These are phyloP conservation scores for Exophiala sideris DNA, from an alignment of 2,329 filamentous ascomycete genomes.

Conservation along the genomic window DNA sequence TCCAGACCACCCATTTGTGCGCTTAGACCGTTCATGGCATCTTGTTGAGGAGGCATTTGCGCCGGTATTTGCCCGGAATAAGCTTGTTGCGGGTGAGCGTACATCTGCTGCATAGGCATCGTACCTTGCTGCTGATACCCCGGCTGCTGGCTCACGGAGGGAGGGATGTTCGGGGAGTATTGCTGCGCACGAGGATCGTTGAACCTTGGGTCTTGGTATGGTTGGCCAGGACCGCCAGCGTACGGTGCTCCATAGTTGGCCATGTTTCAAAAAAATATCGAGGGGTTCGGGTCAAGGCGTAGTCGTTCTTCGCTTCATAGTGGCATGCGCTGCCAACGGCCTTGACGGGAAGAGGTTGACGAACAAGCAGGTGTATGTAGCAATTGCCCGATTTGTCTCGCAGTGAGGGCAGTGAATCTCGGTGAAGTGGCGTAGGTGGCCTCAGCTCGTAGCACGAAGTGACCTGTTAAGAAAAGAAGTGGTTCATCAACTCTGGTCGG, in stretches of 20 bases:
- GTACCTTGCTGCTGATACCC: conserved; percentile 17
- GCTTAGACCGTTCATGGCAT: conserved; percentile 35
- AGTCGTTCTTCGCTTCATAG: conserved; percentile 20
- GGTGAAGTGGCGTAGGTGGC: neutral
- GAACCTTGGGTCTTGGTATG: conserved; percentile 23
- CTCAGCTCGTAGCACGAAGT: neutral
- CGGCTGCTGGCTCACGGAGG: conserved; percentile 16
- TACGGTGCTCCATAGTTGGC: conserved; percentile 23
- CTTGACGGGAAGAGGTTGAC: neutral
- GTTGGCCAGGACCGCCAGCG: conserved; percentile 17
- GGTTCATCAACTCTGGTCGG: neutral
- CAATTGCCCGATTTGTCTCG: neutral
- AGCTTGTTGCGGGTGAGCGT: conserved; percentile 13
- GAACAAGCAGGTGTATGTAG: no score
- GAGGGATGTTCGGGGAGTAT: conserved; percentile 12
- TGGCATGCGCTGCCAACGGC: conserved; percentile 3
- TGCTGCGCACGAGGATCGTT: conserved; percentile 17
- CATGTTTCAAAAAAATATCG: conserved; percentile 12
- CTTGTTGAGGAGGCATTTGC: conserved; percentile 14
- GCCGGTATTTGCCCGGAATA: conserved; percentile 9
- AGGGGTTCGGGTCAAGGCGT: conserved; percentile 1
- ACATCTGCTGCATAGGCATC: conserved; percentile 10
- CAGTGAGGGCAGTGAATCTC: neutral
- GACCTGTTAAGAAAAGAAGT: neutral
- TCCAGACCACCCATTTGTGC: conserved; percentile 77